Base-by-base conservation (phyloP, 192 early-diverging fungal genomes). In the Rhizophlyctis rosea region DNA sequence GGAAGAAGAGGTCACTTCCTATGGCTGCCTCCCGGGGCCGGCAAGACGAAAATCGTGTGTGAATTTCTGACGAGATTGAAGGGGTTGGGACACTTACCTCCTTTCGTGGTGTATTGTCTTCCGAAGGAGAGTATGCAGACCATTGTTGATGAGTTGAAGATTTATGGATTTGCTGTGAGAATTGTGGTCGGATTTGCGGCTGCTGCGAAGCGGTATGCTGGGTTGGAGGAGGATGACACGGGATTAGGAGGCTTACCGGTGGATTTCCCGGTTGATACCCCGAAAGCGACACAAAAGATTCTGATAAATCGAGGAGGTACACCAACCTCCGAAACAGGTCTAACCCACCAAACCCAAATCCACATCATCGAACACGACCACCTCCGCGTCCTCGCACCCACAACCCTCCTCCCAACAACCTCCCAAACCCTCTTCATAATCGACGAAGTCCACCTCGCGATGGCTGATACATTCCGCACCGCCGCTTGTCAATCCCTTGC, bases 381-480 rank as follows among this genome's bases (percentile, higher is more conserved):
- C 32, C 24, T 57, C 24, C 21, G 31, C 9, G 14, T 14, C 7
- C 21, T 57, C 7, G 39, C 18, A 7, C 4, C 28, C 27, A 60
- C 9, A 11, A 21, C 13, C 5, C 30, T 64, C 25, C 61, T 14
- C 24, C 59, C 61, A 51, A 25, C 31, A 34, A 13, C 36, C 27
- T 16, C 11, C 27, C 62, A 64, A 7, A 14, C 33, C 4, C 64
- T 64, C 14, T 64, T 64, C 13, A 34, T 64, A 28, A 64, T 64
- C 7, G 62, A 64, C 39, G 62, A 64, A 47, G 62, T 64, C 7
- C 62, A 64, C 29, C 16, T 64, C 14, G 34, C 62, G n/a, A 14
- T 64, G 59, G 48, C 14, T 5, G 62, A 62, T 14, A 64, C 62
- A 24, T 60, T 61, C 13, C 54, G 62, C 7, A 64, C 62, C n/a